Conservation (phyloP, 1,139 yeast species). For the Nadsonia commutata region DNA sequence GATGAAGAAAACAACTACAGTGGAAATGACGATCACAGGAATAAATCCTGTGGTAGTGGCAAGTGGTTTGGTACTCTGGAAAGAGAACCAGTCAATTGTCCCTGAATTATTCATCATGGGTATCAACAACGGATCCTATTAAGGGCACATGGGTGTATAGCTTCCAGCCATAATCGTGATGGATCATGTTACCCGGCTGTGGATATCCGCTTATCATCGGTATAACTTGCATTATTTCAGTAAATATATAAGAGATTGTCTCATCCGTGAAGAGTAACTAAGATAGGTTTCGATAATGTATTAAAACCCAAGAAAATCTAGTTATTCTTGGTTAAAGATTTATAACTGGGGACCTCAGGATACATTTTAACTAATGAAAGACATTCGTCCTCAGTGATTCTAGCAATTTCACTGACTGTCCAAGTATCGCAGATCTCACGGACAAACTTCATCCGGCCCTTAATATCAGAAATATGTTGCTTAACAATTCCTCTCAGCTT, state of each 20-base stretch:
- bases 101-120: too few relatives aligned
- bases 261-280: too few relatives aligned
- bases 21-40: neutral
- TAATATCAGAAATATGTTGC: constrained; percentile 27
- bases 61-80: neutral
- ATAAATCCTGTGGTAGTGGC: neutral
- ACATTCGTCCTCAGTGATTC: constrained; percentile 15
- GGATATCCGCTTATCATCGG: too few relatives aligned
- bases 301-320: constrained; percentile 2
- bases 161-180: too few relatives aligned
- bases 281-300: neutral
- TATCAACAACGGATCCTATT: too few relatives aligned
- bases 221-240: too few relatives aligned
- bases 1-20: neutral
- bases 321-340: constrained; percentile 2
- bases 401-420: constrained; percentile 46
- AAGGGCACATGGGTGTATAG: too few relatives aligned
- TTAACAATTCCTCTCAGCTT: constrained; percentile 40
- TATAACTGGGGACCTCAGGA: constrained; percentile 10
- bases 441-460: constrained; percentile 61
- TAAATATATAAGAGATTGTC: too few relatives aligned
- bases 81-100: neutral
- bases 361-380: constrained; percentile 15
- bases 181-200: too few relatives aligned
- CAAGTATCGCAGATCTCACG: constrained; percentile 48